phyloP scores from a whole-genome alignment of 495 filamentous ascomycete genomes.

The Talaromyces nanjingensis region DNA sequence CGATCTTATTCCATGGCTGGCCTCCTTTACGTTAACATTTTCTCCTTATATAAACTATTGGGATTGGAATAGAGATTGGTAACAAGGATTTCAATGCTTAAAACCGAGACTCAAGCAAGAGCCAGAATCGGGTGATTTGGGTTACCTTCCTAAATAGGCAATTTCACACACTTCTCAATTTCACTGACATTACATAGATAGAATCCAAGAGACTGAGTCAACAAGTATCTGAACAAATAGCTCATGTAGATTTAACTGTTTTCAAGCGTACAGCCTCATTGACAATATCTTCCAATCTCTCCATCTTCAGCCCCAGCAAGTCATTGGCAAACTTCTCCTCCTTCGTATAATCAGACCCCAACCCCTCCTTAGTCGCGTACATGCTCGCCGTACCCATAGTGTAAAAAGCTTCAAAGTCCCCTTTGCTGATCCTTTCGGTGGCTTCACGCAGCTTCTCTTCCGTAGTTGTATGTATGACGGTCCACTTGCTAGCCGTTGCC shows the following conservation, averaged over 20 bases:
- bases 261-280: not conserved
- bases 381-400: constrained; percentile 20
- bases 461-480: constrained; percentile 23
- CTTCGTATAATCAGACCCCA: constrained; percentile 23
- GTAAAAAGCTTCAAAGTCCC: constrained; percentile 29
- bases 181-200: too few species aligned
- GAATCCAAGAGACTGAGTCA: too few species aligned
- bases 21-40: too few species aligned
- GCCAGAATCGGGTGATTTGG: too few species aligned
- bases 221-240: too few species aligned
- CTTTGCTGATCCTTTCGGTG: constrained; percentile 23
- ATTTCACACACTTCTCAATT: too few species aligned
- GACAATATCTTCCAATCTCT: constrained; percentile 23
- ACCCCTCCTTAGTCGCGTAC: constrained; percentile 20
- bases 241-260: constrained; percentile 9
- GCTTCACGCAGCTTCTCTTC: constrained; percentile 22
- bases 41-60: too few species aligned
- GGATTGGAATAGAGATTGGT: too few species aligned
- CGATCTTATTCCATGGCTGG: too few species aligned
- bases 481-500: constrained; percentile 33
- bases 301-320: constrained; percentile 21
- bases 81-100: too few species aligned
- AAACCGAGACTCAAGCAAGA: too few species aligned
- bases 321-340: constrained; percentile 23
- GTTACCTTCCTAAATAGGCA: too few species aligned